phyloP scores from a whole-genome alignment of 495 filamentous ascomycete species.

The Cudoniella acicularis region DNA sequence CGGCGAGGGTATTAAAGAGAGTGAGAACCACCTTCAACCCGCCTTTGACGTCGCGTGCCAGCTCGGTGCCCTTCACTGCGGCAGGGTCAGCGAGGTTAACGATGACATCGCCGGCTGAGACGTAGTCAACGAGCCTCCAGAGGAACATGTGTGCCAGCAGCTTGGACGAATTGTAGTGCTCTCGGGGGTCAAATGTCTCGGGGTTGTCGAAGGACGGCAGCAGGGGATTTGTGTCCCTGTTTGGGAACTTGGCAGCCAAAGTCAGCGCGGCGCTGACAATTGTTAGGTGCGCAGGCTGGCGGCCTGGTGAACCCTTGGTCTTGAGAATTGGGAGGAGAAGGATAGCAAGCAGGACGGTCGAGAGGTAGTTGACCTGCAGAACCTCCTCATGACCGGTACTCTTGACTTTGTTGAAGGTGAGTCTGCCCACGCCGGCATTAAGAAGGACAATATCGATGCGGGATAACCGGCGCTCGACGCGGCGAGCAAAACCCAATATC shows the following conservation, averaged over 20 bases:
- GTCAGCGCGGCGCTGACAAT: slow-evolving; percentile 37
- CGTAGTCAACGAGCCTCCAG: slow-evolving; percentile 38
- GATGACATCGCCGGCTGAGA: slow-evolving; percentile 40
- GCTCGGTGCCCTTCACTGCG: slow-evolving; percentile 38
- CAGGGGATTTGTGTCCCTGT: slow-evolving; percentile 31
- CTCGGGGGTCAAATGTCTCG: slow-evolving; percentile 29
- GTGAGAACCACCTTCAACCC: too few species aligned
- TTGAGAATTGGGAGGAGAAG: slow-evolving; percentile 48
- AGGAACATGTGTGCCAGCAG: slow-evolving; percentile 39
- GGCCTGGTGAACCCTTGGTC: slow-evolving; percentile 24
- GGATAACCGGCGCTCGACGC: slow-evolving; percentile 17
- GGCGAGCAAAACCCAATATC: slow-evolving; percentile 40
- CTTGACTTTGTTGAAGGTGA: slow-evolving; percentile 26
- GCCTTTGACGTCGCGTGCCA: slow-evolving; percentile 29
- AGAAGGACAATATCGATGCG: slow-evolving; percentile 48
- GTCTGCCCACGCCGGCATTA: slow-evolving; percentile 45
- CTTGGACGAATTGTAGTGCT: slow-evolving; percentile 40
- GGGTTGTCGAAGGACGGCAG: slow-evolving; percentile 41
- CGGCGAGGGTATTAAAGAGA: too few species aligned
- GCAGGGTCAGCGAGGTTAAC: slow-evolving; percentile 47
- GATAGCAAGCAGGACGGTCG: slow-evolving; percentile 43
- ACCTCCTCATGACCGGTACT: slow-evolving; percentile 45
- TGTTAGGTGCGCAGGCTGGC: slow-evolving; percentile 34
- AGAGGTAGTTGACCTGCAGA: slow-evolving; percentile 47
- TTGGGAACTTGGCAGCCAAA: slow-evolving; percentile 32